Conservation (phyloP, 805 yeast genomes). For the Hanseniaspora jakobsenii region DNA sequence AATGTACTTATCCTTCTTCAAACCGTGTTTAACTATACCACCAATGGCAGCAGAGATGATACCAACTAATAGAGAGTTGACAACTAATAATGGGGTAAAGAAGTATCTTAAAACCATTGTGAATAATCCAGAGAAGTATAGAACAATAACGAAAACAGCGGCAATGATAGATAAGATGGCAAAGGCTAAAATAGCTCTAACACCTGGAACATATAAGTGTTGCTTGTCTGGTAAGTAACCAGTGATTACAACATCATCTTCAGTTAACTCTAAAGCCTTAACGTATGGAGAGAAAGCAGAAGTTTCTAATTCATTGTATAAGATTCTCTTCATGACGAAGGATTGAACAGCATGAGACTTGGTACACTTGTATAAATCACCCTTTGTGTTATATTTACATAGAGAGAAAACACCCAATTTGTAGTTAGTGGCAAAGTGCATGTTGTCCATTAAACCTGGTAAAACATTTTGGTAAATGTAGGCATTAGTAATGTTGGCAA, state of each 20-base stretch:
- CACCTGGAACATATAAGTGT: slow-evolving; percentile 27
- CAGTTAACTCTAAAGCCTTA: slow-evolving; percentile 22
- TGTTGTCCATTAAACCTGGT: slow-evolving; percentile 23
- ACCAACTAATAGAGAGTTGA: slow-evolving; percentile 25
- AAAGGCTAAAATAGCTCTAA: slow-evolving; percentile 25
- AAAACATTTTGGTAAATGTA: slow-evolving; percentile 19
- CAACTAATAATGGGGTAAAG: slow-evolving; percentile 17
- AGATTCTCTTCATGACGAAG: slow-evolving; percentile 25
- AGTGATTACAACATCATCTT: slow-evolving; percentile 23
- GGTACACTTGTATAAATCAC: slow-evolving; percentile 21
- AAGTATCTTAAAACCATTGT: slow-evolving; percentile 17
- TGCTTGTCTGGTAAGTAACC: slow-evolving; percentile 25
- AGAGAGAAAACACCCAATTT: slow-evolving; percentile 26
- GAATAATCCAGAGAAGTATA: slow-evolving; percentile 4
- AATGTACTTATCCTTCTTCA: slow-evolving; percentile 24
- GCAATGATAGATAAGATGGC: slow-evolving; percentile 20
- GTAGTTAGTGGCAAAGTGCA: slow-evolving; percentile 23
- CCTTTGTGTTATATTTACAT: slow-evolving; percentile 22
- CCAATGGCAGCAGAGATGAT: slow-evolving; percentile 24
- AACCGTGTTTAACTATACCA: slow-evolving; percentile 26
- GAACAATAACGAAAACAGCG: background rate
- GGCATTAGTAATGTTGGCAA: slow-evolving; percentile 18
- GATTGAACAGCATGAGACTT: slow-evolving; percentile 27
- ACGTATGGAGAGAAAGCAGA: slow-evolving; percentile 27
- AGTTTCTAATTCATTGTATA: slow-evolving; percentile 23